Evolutionary conservation across 1,284 basidiomycete species (phyloP).

Genomic region (Microbotryomycetes sp.): DNA sequence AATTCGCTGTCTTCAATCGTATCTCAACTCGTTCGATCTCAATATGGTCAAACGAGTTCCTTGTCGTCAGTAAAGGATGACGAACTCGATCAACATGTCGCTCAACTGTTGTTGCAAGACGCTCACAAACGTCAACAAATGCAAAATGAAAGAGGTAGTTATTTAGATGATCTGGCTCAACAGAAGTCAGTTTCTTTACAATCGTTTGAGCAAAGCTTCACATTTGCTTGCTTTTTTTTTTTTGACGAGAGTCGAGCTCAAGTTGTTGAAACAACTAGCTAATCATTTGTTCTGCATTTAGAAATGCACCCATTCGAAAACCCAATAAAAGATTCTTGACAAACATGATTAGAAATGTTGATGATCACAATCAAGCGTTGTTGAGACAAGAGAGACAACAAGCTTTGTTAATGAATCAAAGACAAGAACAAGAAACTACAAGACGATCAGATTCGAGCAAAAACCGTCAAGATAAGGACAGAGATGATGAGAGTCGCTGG

Average conservation of each 20-base stretch:
- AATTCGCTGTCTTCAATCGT: slow-evolving; percentile 70
- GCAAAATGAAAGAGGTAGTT: slow-evolving; percentile 42
- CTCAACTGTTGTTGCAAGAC: slow-evolving; percentile 77
- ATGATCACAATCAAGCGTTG: slow-evolving; percentile 82
- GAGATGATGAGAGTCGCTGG: slow-evolving; percentile 6
- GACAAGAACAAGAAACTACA: neutral
- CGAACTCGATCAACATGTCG: slow-evolving; percentile 80
- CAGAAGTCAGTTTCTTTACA: slow-evolving; percentile 16
- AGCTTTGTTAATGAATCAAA: slow-evolving; percentile 1
- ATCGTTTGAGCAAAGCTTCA: slow-evolving; percentile 51
- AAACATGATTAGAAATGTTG: slow-evolving; percentile 79
- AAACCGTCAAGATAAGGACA: slow-evolving; percentile 2
- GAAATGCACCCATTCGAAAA: slow-evolving; percentile 47
- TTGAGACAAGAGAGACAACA: slow-evolving; percentile 68
- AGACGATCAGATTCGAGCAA: neutral
- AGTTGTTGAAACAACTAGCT: slow-evolving; percentile 40
- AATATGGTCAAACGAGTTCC: slow-evolving; percentile 60
- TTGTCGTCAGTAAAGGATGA: slow-evolving; percentile 58
- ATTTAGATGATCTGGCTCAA: slow-evolving; percentile 36
- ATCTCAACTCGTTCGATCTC: slow-evolving; percentile 71
- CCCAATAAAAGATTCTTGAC: slow-evolving; percentile 88
- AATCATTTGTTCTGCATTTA: slow-evolving; percentile 40
- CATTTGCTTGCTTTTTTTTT: slow-evolving; percentile 3
- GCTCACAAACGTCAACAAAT: slow-evolving; percentile 76
- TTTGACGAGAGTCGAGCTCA: neutral